Base-by-base conservation (phyloP, 2,329 filamentous ascomycete genomes). In the Dothistroma pini region DNA sequence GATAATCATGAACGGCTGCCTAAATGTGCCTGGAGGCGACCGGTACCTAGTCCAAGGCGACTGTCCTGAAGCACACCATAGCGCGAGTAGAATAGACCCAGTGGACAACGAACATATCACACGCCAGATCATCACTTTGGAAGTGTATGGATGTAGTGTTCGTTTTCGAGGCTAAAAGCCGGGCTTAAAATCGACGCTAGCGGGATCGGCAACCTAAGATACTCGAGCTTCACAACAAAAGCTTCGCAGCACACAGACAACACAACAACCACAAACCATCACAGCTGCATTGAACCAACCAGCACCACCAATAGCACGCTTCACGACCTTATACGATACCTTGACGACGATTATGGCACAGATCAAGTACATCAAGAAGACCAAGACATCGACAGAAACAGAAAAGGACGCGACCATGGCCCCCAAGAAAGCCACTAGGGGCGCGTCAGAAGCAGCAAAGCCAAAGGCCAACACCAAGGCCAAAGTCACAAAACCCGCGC, bases 321-420 rank as follows among this genome's bases (percentile, higher is more conserved):
- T 19, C 41, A 44, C 41, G 41, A 44, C 41, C 41, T 44, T 7
- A 1, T 19, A 44, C 14, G 41, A 44, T 44, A 44, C 41, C 21
- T 51, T 31, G 21, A 53, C 51, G 51, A 53, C 21, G 48, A 44
- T 51, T 65, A 66, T 71, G 70, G 70, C 70, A 29, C 68, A 69
- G 53, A 69, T 71, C 56, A 71, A 71, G 58, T 70, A 69, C 58
- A 67, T 71, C 63, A 71, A 71, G 58, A 66, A 67, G 48, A 66
- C 60, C 25, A 64, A 66, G 41, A 44, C 41, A 57, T 61, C 65
- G 19, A 59, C 63, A 55, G 58, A 63, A 56, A 54, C 63, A 52
- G 62, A 63, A 56, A 54, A 61, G 48, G 62, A 55, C 31, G 58
- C 65, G 53, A 64, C 51, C 31, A 53, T 64, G 62, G 60, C 64